A percentile compares a stretch with the other conserved stretches of the same genome.
These are phyloP conservation scores for Microcyclospora pomicola DNA, from an alignment of 2,329 filamentous ascomycete species.

Conservation along the genomic window DNA sequence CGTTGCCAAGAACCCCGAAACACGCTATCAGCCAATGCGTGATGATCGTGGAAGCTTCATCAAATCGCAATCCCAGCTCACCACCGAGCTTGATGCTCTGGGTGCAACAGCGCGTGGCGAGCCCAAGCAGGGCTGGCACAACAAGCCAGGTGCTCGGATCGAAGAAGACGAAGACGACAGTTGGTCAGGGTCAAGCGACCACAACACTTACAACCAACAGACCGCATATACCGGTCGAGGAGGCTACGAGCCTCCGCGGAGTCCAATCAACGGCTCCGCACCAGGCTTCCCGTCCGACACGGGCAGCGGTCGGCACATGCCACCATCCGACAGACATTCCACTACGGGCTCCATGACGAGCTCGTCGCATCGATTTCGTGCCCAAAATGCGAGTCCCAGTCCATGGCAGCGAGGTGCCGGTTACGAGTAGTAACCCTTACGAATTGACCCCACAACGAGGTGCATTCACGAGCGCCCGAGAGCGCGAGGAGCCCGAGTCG, in stretches of 20 bases:
- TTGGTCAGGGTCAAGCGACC: constrained; percentile 39
- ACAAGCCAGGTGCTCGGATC: constrained; percentile 41
- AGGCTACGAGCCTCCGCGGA: not conserved
- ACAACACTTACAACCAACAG: constrained; percentile 14
- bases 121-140: constrained; percentile 37
- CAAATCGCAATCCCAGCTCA: constrained; percentile 82
- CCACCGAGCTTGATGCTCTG: constrained; percentile 79
- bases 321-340: constrained; percentile 19
- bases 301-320: constrained; percentile 25
- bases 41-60: constrained; percentile 95
- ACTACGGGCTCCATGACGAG: constrained; percentile 3
- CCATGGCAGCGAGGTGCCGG: constrained; percentile 54
- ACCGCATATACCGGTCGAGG: constrained; percentile 5
- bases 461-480: not conserved
- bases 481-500: not conserved
- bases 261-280: constrained; percentile 28
- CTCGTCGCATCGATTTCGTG: constrained; percentile 12
- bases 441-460: not conserved
- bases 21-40: constrained; percentile 88
- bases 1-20: constrained; percentile 85
- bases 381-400: constrained; percentile 38
- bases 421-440: constrained; percentile 37
- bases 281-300: constrained; percentile 33
- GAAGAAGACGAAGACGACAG: constrained; percentile 57
- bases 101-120: constrained; percentile 82